Percentiles rank a stretch among this genome's conserved stretches.
phyloP scores from a whole-genome alignment of 495 filamentous ascomycete genomes.

The Penicillium parvum region DNA sequence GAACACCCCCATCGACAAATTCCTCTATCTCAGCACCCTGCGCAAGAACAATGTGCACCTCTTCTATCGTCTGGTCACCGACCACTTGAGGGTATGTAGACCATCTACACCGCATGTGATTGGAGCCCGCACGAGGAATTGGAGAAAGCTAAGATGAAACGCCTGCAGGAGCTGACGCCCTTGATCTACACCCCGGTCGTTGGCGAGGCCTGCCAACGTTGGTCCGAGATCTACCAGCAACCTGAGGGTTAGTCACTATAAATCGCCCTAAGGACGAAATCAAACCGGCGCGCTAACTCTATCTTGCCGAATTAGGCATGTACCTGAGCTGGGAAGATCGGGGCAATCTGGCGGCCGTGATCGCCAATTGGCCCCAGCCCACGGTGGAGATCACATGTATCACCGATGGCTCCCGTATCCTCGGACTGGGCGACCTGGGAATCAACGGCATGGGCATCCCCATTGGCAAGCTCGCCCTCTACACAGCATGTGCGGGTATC shows the following conservation, averaged over 20 bases:
- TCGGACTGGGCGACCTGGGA: slow-evolving; percentile 92
- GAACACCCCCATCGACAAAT: slow-evolving; percentile 83
- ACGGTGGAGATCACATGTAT: slow-evolving; percentile 94
- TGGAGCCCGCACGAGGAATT: neutral
- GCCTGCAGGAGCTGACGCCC: slow-evolving; percentile 71
- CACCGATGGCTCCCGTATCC: slow-evolving; percentile 93
- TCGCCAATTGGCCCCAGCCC: slow-evolving; percentile 82
- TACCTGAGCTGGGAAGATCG: slow-evolving; percentile 91
- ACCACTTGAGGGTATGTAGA: slow-evolving; percentile 68
- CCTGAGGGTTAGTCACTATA: slow-evolving; percentile 66
- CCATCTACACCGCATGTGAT: slow-evolving; percentile 6
- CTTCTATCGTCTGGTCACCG: slow-evolving; percentile 89
- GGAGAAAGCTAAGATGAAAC: slow-evolving; percentile 8
- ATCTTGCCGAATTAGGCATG: slow-evolving; percentile 53
- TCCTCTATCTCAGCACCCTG: slow-evolving; percentile 84
- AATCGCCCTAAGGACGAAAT: slow-evolving; percentile 12
- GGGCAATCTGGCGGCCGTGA: slow-evolving; percentile 74
- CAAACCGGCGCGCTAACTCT: slow-evolving; percentile 30
- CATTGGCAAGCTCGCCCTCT: slow-evolving; percentile 89
- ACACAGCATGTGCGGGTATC: slow-evolving; percentile 95
- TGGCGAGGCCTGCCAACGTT: slow-evolving; percentile 91
- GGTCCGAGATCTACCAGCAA: slow-evolving; percentile 92
- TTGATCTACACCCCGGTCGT: slow-evolving; percentile 97
- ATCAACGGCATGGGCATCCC: slow-evolving; percentile 98
- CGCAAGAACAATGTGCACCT: slow-evolving; percentile 87